Conservation (phyloP, 805 yeast genomes). For the Saturnispora ahearnii region DNA sequence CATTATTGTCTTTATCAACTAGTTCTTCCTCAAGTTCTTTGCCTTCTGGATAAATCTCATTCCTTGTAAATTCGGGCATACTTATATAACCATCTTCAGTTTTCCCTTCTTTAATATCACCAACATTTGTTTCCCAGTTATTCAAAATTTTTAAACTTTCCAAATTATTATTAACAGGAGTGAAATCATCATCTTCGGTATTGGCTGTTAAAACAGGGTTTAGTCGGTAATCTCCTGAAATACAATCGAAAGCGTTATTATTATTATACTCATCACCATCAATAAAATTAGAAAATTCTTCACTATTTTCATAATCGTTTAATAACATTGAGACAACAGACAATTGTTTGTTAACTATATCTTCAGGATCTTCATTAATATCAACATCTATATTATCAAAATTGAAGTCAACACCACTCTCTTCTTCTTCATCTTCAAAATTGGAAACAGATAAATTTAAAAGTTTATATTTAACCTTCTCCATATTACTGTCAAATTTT, state of each 20-base stretch:
- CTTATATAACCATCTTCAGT: no score
- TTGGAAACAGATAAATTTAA: neutral
- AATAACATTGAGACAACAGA: conserved; percentile 20
- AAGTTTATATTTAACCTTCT: neutral
- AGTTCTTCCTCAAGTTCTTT: no score
- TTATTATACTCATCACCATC: neutral
- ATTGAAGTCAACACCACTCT: neutral
- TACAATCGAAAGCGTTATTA: neutral
- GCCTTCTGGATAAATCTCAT: no score
- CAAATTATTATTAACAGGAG: no score
- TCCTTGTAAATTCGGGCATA: no score
- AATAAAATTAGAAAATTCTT: conserved; percentile 1
- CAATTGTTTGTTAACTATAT: conserved; percentile 10
- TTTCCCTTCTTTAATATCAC: neutral
- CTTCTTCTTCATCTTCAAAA: neutral
- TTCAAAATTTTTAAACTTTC: no score
- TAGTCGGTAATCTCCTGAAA: neutral
- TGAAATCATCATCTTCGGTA: neutral
- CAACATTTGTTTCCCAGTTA: neutral
- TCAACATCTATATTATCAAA: neutral
- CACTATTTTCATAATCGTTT: conserved; percentile 12
- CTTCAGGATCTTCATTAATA: neutral
- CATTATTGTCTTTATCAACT: no score
- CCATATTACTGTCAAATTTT: conserved; percentile 4
- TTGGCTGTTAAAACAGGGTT: neutral